Conservation (phyloP, 805 yeast species). For the Sugiyamaella boreocaroliniensis region DNA sequence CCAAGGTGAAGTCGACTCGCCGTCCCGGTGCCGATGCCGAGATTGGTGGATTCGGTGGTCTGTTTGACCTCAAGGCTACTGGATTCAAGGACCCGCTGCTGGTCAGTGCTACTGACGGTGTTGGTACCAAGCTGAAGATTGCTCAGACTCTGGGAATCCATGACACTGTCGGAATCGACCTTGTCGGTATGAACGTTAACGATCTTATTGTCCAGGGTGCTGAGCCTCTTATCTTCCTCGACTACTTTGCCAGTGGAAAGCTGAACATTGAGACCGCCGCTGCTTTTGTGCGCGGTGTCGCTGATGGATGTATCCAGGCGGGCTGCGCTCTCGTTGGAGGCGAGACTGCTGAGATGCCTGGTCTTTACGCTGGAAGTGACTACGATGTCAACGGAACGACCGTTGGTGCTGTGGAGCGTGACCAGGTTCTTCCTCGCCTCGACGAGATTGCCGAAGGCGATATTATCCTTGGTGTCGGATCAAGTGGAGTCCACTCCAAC, state of each 20-base stretch:
- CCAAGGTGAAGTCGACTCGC: constrained; percentile 82
- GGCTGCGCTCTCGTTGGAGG: constrained; percentile 99
- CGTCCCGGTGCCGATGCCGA: constrained; percentile 97
- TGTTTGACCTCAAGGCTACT: constrained; percentile 82
- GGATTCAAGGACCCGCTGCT: constrained; percentile 73
- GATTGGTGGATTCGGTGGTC: constrained; percentile 98
- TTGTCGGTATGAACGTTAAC: constrained; percentile 98
- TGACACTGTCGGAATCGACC: constrained; percentile 96
- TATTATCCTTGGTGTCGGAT: constrained; percentile 75
- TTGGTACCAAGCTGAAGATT: constrained; percentile 91
- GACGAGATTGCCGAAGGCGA: constrained; percentile 70
- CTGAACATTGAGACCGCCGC: constrained; percentile 79
- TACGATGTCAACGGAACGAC: constrained; percentile 99
- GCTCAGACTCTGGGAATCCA: constrained; percentile 88
- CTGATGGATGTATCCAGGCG: constrained; percentile 88
- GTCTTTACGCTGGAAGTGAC: constrained; percentile 91
- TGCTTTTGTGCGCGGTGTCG: constrained; percentile 89
- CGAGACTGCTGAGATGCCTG: constrained; percentile 99
- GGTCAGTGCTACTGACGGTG: constrained; percentile 99
- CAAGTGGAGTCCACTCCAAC: constrained; percentile 94
- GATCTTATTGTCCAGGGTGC: constrained; percentile 99
- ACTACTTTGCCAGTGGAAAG: constrained; percentile 93
- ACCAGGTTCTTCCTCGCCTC: constrained; percentile 64
- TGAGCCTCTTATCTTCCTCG: constrained; percentile 90
- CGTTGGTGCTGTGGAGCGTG: constrained; percentile 87